These are phyloP conservation scores for Pterocarpus santalinus DNA, from an alignment of 306 rosid species.

Conservation along the genomic window DNA sequence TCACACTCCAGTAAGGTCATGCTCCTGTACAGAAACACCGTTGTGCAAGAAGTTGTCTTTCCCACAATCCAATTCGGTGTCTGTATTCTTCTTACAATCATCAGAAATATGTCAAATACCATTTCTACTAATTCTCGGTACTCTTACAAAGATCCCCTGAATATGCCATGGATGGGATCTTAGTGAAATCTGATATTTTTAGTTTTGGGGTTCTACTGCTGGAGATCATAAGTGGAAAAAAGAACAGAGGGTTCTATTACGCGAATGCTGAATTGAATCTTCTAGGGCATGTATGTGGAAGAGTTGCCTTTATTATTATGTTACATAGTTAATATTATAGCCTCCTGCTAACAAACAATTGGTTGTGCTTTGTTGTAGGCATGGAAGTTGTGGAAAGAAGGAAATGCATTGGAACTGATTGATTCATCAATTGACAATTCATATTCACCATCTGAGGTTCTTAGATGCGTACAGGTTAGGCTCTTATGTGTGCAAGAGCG, in stretches of 20 bases:
- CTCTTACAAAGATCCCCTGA: constrained; percentile 55
- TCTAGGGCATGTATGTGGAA: constrained; percentile 68
- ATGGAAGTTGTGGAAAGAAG: constrained; percentile 78
- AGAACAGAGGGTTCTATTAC: constrained; percentile 73
- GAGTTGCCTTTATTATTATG: neutral
- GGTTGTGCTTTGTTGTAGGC: constrained; percentile 52
- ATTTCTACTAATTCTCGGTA: too few species aligned
- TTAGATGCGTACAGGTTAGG: constrained; percentile 60
- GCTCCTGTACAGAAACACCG: too few species aligned
- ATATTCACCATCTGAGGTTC: constrained; percentile 59
- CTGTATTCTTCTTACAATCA: too few species aligned
- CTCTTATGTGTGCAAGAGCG: constrained; percentile 60
- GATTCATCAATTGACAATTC: constrained; percentile 61
- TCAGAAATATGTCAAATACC: too few species aligned
- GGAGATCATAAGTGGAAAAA: constrained; percentile 76
- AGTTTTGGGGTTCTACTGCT: constrained; percentile 80
- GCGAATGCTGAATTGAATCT: constrained; percentile 68
- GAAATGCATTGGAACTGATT: constrained; percentile 58
- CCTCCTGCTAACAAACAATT: constrained; percentile 12
- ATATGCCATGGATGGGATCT: constrained; percentile 82
- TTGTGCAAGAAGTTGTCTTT: too few species aligned
- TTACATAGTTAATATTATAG: constrained; percentile 8
- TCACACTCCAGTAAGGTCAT: too few species aligned
- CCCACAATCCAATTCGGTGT: too few species aligned
- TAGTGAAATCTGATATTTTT: constrained; percentile 75